Conservation (phyloP, 306 rosid species). For the Castanopsis chinensis region DNA sequence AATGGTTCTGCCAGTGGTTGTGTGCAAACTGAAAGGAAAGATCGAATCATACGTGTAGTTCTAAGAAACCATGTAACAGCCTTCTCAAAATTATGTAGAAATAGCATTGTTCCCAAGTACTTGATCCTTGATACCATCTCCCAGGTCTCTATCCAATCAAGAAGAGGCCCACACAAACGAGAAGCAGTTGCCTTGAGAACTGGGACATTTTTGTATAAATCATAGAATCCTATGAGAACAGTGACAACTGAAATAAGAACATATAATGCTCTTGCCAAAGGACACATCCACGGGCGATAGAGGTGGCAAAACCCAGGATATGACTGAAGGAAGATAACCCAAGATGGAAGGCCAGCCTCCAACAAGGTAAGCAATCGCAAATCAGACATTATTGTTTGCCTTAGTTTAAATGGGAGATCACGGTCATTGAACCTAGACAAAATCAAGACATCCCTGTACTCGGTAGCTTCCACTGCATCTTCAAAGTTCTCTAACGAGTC, state of each 20-base stretch:
- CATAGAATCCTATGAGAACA: constrained; percentile 92
- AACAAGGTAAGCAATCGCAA: constrained; percentile 82
- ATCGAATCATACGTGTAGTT: constrained; percentile 43
- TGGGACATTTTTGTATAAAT: constrained; percentile 94
- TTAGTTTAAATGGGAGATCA: constrained; percentile 76
- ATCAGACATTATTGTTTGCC: constrained; percentile 69
- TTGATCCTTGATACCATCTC: constrained; percentile 93
- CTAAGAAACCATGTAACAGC: constrained; percentile 79
- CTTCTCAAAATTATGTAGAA: constrained; percentile 83
- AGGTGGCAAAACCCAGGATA: constrained; percentile 84
- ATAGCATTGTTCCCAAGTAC: constrained; percentile 94
- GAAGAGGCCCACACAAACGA: constrained; percentile 87
- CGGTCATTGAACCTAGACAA: constrained; percentile 76
- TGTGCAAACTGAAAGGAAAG: constrained; percentile 66
- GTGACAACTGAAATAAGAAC: constrained; percentile 78
- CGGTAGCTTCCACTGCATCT: constrained; percentile 55
- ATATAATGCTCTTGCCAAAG: constrained; percentile 73
- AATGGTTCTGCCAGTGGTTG: constrained; percentile 65
- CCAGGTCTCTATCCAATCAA: constrained; percentile 98
- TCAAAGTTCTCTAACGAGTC: constrained; percentile 26
- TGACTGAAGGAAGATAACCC: constrained; percentile 97
- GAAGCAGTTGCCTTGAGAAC: constrained; percentile 88
- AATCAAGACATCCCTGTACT: constrained; percentile 71
- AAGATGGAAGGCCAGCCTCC: constrained; percentile 97
- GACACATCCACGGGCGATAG: constrained; percentile 99